Base-by-base conservation (phyloP, 2,329 filamentous ascomycete genomes). In the Cadophora sp. region DNA sequence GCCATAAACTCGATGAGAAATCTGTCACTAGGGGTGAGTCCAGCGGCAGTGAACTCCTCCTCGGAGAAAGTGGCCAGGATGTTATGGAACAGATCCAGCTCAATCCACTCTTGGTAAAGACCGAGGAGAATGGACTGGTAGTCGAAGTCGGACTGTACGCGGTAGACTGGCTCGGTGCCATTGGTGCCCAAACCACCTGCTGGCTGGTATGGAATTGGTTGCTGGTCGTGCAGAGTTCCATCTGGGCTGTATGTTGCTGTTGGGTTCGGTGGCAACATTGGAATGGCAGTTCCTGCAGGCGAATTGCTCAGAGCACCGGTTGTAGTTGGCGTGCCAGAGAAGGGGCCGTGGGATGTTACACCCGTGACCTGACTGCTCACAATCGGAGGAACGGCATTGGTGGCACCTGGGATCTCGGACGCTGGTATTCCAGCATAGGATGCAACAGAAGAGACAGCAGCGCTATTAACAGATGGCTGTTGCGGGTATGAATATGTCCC, bases 101-200 rank as follows among this genome's bases (percentile, higher is more conserved):
- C 92, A 64, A 95, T 93, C 86, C 88, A 96, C 79, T 96, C 92
- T 74, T 94, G 91, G 77, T 95, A 94, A 0, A 95, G 82, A 14
- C 86, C 91, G 14, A 96, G 83, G 0, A 96, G 84, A 59, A 77
- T 67, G 0, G 91, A 94, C 77, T 95, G 85, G 77, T 91, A 96
- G 79, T 96, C 93, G 76, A 94, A 96, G 76, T 97, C 93, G 71
- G 90, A 92, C 74, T 92, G 85, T 0, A 92, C 89, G 69, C 91
- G 88, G 79, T 95, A 95, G 1, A 93, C 87, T 1, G 92, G 92
- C 53, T 85, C 84, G 0, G 88, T 87, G n/a, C 92, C 92, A 69
- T 95, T 94, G 53, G 92, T 94, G 2, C 92, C 92, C 1, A 91
- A 79, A 14, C 93, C 93, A 67, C 92, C 92, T 46, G 83, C 86